Evolutionary conservation across 352 stramenopile species (phyloP), one percentile per base, ranked within the genome.

Genomic region (Aphanomyces astaci): DNA sequence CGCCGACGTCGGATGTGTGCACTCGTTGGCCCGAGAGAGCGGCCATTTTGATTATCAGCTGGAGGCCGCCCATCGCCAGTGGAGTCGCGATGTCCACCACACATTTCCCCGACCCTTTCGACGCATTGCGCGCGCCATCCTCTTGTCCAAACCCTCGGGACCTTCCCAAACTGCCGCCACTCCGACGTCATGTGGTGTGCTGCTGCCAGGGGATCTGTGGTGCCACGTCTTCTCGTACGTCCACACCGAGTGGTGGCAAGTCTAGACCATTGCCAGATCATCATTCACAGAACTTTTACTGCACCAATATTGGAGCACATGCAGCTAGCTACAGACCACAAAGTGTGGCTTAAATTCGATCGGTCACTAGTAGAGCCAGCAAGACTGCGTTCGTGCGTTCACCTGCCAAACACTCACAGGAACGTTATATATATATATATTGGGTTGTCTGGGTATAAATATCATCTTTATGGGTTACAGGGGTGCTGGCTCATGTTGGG

Each of bases 171-270:
- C 7, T 11, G 13, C 30, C 11, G 22, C 51, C 1, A 59, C 22
- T 2, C 7, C 7, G 36, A 15, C 36, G 7, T 15, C 7, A 43
- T 15, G 7, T 43, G 36, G 36, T 43, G 36, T 43, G 36, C 54
- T 43, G 17, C 31, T 63, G 36, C 54, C 54, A 1, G n/a, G 13
- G 19, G 60, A 66, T 28, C 17, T 66, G 1, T 66, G 60, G 60
- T 66, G 60, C 27, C 60, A 66, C 22, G 60, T 66, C 4, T 66
- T 66, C 27, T 53, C 60, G 11, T 66, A 31, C 30, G 36, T 66
- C 25, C 32, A 66, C 36, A 19, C 33, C 17, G 60, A 66, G 4
- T 66, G 60, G 60, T 66, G 19, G 36, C 7, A 7, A 43, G 36
- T 43, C 36, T 15, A 43, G 36, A 43, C 7, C 36, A 43, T 43